phyloP scores from a whole-genome alignment of 164 flowering plant species.

The Magnolia sinica region DNA sequence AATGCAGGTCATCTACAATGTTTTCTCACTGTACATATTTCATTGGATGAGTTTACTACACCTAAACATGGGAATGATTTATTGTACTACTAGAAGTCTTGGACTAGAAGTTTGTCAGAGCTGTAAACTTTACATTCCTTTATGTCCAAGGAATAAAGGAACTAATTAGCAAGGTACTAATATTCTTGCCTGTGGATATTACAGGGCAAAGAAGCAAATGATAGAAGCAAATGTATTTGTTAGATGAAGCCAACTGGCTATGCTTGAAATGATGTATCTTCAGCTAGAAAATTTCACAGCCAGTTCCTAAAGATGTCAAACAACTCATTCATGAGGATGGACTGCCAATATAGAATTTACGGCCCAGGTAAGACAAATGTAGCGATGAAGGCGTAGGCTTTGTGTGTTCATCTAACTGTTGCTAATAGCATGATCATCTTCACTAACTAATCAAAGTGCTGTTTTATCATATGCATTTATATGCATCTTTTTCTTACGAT shows the following conservation, averaged over 20 bases:
- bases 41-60: background rate
- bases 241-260: background rate
- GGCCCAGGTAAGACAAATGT: background rate
- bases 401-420: background rate
- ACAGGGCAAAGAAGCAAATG: background rate
- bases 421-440: too few species aligned
- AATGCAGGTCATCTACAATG: too few species aligned
- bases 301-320: background rate
- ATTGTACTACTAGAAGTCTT: background rate
- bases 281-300: background rate
- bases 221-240: background rate
- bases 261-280: background rate
- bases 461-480: too few species aligned
- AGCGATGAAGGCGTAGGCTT: background rate
- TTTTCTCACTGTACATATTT: background rate
- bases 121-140: background rate
- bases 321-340: background rate
- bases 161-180: background rate
- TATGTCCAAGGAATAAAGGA: background rate
- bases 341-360: background rate
- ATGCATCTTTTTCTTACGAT: too few species aligned
- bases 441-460: too few species aligned
- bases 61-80: background rate
- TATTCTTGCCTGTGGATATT: background rate
- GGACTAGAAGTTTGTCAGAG: background rate